These are phyloP conservation scores for Effrenium voratum DNA, from an alignment of 73 alveolate species.

Conservation along the genomic window DNA sequence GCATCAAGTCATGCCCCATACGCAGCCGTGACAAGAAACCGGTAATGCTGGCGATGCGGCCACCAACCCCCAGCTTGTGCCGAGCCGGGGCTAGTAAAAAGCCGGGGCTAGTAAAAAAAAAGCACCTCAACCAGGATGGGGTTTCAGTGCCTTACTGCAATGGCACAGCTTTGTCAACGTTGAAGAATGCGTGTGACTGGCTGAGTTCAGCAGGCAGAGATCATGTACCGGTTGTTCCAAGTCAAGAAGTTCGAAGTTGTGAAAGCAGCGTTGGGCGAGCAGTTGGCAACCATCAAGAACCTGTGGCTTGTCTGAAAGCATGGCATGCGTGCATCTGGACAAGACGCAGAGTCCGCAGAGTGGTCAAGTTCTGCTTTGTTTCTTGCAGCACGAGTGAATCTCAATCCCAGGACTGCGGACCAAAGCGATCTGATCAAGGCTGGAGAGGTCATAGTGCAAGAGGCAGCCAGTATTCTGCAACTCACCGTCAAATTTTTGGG, in stretches of 20 bases:
- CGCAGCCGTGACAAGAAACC: too few species aligned
- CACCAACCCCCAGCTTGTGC: too few species aligned
- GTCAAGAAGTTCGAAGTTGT: constrained; percentile 54
- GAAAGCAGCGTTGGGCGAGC: constrained; percentile 65
- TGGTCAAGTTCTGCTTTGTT: neutral
- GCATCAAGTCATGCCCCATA: too few species aligned
- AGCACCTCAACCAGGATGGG: neutral
- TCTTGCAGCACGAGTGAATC: neutral
- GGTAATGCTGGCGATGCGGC: too few species aligned
- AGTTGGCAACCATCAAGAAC: constrained; percentile 32
- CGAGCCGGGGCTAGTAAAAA: too few species aligned
- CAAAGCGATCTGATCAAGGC: constrained; percentile 60
- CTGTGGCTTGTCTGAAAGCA: neutral
- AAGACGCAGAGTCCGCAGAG: neutral
- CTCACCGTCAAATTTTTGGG: neutral
- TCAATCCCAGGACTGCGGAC: neutral
- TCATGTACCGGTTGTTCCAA: constrained; percentile 72
- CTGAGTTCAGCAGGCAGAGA: neutral
- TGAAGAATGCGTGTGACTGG: neutral
- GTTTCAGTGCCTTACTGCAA: neutral
- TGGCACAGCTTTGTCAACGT: neutral
- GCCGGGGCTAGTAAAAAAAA: too few species aligned
- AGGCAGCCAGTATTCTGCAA: too few species aligned
- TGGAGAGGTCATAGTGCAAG: neutral
- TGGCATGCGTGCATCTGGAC: too few species aligned